Evolutionary conservation across 1,139 yeast species (phyloP), one percentile per base, ranked within the genome.

Genomic region (Yamadazyma spencermartinsiae): DNA sequence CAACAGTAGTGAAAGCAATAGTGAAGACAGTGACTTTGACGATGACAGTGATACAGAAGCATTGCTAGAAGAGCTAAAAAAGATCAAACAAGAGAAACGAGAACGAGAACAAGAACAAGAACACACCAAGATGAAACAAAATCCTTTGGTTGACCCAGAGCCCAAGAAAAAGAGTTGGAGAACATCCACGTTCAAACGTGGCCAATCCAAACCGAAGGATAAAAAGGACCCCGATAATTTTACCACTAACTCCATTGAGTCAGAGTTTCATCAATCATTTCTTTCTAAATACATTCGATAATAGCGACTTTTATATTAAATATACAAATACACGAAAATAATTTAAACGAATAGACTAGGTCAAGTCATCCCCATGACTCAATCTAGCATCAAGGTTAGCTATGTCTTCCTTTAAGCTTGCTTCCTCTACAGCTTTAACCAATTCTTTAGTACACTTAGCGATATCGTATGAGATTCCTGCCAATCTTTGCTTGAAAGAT

Each of bases 381-480:
- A 72, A 57, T 49, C 76, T 61, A 28, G 77, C 76, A 55, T 74
- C 74, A 40, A 74, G 61, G 42, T 73, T 63, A 11, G 72, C 77
- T 44, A 86, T 83, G 52, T 86, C 95, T 51, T 83, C 90, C 52
- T 85, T 85, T 53, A 89, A 68, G 56, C 92, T 85, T 19, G 95
- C 96, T 56, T 89, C 97, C 60, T 90, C 98, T 5, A 90, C 96
- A 2, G 96, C 86, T 67, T 89, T 90, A 25, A 90, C 98, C 58
- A 90, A 75, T 61, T 90, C 98, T 60, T 90, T 90, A 10, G 97
- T 90, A 60, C 95, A 86, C 62, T 92, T 88, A 34, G 97, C 97
- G 67, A 90, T 87, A 58, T 92, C 98, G 65, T 89, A 92, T 16
- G 96, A 89, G 47, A 89, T 85, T 2, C 97, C 98, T 0, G 98